phyloP scores from a whole-genome alignment of 805 yeast species.

The Saturnispora zaruensis region DNA sequence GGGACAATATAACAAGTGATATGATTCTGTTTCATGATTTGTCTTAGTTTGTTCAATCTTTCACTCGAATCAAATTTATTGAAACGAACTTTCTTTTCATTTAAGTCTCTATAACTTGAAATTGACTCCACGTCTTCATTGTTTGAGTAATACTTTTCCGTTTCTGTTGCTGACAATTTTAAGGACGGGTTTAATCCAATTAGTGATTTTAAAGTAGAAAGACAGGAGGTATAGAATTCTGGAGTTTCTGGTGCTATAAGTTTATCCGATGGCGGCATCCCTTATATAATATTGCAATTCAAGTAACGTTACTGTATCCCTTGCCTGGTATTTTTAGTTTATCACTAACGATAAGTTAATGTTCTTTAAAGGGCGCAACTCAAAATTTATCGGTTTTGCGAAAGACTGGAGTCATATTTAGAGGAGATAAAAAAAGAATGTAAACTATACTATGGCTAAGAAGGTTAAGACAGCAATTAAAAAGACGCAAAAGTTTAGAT shows the following conservation, averaged over 20 bases:
- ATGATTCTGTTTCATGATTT: constrained; percentile 31
- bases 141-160: neutral
- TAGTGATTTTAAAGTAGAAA: constrained; percentile 7
- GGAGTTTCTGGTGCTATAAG: constrained; percentile 8
- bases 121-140: constrained; percentile 2
- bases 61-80: constrained; percentile 25
- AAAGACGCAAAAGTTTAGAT: neutral
- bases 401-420: neutral
- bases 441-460: neutral
- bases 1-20: constrained; percentile 48
- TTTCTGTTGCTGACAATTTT: neutral
- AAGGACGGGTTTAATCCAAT: constrained; percentile 2
- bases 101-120: neutral
- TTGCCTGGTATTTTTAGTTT: neutral
- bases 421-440: neutral
- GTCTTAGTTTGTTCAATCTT: constrained; percentile 34
- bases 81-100: neutral
- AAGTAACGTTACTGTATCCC: neutral
- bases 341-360: neutral
- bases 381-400: neutral
- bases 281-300: neutral
- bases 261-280: constrained; percentile 2
- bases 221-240: constrained; percentile 9
- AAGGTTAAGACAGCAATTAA: neutral
- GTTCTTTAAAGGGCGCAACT: neutral